Evolutionary conservation across 2,329 filamentous ascomycete species (phyloP).

Genomic region (Penicillium paneum): DNA sequence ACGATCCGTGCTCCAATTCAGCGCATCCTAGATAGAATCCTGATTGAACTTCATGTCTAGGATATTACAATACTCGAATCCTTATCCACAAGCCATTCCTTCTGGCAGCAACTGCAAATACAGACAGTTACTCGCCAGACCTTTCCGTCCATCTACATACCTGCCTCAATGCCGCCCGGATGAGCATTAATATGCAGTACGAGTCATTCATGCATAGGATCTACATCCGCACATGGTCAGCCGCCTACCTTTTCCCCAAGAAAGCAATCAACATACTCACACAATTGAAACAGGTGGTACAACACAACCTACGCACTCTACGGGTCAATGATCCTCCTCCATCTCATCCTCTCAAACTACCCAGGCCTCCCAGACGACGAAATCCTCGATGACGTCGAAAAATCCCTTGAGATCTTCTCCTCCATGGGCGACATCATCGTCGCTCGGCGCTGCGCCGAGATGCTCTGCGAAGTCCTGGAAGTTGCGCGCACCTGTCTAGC

Average conservation of each 20-base stretch:
- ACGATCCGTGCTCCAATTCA: no score
- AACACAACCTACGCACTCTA: conserved; percentile 35
- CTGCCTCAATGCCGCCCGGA: conserved; percentile 27
- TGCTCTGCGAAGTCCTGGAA: no score
- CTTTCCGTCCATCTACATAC: conserved; percentile 19
- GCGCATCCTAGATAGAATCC: no score
- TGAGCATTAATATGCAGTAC: conserved; percentile 30
- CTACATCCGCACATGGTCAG: conserved; percentile 32
- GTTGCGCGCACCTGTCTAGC: no score
- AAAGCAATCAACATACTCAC: no score
- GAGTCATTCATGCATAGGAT: conserved; percentile 18
- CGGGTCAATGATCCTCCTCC: conserved; percentile 33
- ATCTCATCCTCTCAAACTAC: conserved; percentile 25
- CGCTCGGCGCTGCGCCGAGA: no score
- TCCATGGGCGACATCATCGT: no score
- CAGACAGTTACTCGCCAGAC: background rate
- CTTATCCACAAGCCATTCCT: conserved; percentile 32
- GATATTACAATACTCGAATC: conserved; percentile 32
- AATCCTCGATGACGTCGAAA: no score
- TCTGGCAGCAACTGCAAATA: conserved; percentile 15
- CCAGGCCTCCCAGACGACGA: conserved; percentile 11
- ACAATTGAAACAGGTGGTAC: conserved; percentile 25
- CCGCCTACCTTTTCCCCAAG: background rate
- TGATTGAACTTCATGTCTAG: conserved; percentile 3
- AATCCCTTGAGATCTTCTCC: no score